A percentile compares a stretch with the other conserved stretches of the same genome.
Conservation (phyloP, 805 yeast species). For the Candida saitoana region DNA sequence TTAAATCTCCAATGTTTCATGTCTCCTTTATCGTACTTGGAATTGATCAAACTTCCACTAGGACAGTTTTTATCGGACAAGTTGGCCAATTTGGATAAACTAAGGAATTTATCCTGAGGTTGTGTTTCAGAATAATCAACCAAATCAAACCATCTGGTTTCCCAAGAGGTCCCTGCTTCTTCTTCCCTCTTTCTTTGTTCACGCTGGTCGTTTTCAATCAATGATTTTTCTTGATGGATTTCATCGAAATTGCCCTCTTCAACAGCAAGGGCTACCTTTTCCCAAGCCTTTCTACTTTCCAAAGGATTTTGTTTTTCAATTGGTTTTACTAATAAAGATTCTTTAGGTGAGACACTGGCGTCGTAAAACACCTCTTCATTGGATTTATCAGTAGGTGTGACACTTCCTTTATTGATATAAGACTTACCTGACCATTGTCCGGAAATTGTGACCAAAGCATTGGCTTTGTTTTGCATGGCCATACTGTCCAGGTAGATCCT, state of each 20-base stretch:
- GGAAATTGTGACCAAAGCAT: constrained; percentile 69
- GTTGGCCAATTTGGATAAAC: constrained; percentile 42
- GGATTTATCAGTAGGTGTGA: constrained; percentile 40
- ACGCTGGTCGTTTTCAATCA: constrained; percentile 82
- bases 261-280: constrained; percentile 83
- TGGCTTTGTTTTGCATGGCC: constrained; percentile 48
- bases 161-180: constrained; percentile 65
- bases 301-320: constrained; percentile 72
- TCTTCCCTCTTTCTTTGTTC: constrained; percentile 71
- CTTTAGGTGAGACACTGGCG: constrained; percentile 48
- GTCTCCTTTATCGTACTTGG: constrained; percentile 50
- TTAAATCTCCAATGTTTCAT: constrained; percentile 70
- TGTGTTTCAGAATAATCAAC: constrained; percentile 22
- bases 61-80: constrained; percentile 63
- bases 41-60: constrained; percentile 56
- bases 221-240: constrained; percentile 71
- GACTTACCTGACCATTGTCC: constrained; percentile 94
- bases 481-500: constrained; percentile 57
- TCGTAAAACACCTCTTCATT: constrained; percentile 59
- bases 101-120: constrained; percentile 27
- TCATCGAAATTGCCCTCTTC: constrained; percentile 67
- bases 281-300: constrained; percentile 90
- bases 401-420: constrained; percentile 54
- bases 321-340: constrained; percentile 70
- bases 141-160: constrained; percentile 72